Conservation (phyloP, 768 basidiomycete species). For the Dentipellis sp. region DNA sequence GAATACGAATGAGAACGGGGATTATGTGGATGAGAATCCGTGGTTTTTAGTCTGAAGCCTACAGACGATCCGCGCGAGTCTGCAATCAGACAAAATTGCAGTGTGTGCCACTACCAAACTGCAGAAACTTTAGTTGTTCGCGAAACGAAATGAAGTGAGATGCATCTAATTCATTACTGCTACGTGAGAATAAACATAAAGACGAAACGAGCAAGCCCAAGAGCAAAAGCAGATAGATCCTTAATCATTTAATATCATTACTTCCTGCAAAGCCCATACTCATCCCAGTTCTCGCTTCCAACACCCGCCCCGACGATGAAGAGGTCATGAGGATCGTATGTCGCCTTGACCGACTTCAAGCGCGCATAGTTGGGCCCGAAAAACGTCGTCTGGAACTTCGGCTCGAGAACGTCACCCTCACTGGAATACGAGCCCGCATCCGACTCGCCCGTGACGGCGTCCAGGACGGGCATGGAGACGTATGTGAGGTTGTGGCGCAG, state of each 20-base stretch:
- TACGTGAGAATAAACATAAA: no score
- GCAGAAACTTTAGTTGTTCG: no score
- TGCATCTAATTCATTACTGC: no score
- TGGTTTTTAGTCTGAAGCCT: no score
- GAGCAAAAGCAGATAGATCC: no score
- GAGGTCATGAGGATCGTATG: constrained; percentile 1
- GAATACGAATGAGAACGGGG: no score
- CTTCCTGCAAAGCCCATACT: not conserved
- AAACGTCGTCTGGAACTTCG: constrained; percentile 12
- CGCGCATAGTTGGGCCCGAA: not conserved
- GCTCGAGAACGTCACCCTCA: constrained; percentile 13
- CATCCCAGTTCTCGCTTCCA: constrained; percentile 11
- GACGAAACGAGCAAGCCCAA: no score
- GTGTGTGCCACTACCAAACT: no score
- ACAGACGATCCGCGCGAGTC: no score
- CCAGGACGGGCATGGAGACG: constrained; percentile 4
- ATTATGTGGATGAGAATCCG: no score
- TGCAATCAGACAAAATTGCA: no score
- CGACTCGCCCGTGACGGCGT: constrained; percentile 3
- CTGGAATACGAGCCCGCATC: constrained; percentile 12
- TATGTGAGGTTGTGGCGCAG: not conserved
- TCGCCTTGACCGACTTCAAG: not conserved
- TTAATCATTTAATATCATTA: not conserved
- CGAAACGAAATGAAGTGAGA: no score
- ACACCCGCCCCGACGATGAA: constrained; percentile 12